phyloP scores from a whole-genome alignment of 208 protist species.

The Angomonas desouzai region DNA sequence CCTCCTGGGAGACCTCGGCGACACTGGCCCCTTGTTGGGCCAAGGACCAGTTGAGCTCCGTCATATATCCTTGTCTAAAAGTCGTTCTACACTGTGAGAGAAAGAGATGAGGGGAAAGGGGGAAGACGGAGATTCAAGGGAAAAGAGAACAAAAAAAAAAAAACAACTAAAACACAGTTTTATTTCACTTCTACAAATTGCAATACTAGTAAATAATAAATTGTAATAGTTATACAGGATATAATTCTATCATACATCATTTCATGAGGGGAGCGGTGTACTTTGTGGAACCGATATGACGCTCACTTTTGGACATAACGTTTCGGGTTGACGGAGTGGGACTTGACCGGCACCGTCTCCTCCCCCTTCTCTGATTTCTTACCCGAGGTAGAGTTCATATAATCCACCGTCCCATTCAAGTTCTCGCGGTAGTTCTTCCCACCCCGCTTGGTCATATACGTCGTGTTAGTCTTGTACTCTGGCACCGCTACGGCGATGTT shows the following conservation, averaged over 20 bases:
- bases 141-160: conserved; percentile 8
- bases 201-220: too few relatives aligned
- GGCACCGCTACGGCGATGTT: conserved; percentile 26
- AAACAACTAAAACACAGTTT: too few relatives aligned
- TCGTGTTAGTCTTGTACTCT: conserved; percentile 13
- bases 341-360: neutral
- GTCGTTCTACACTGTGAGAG: too few relatives aligned
- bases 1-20: conserved; percentile 67
- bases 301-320: neutral
- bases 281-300: neutral
- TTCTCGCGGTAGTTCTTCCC: conserved; percentile 11
- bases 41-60: conserved; percentile 67
- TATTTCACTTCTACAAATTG: too few relatives aligned
- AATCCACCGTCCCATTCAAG: neutral
- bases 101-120: conserved; percentile 6
- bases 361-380: neutral
- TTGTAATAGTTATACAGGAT: neutral
- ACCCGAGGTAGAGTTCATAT: neutral
- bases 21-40: conserved; percentile 47
- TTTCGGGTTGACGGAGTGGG: conserved; percentile 1
- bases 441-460: conserved; percentile 12
- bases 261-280: neutral
- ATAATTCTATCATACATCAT: conserved; percentile 5
- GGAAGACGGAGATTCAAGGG: conserved; percentile 14
- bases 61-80: conserved; percentile 13